Conservation (phyloP, 495 filamentous ascomycete species). For the Barbatosphaeria neglecta region DNA sequence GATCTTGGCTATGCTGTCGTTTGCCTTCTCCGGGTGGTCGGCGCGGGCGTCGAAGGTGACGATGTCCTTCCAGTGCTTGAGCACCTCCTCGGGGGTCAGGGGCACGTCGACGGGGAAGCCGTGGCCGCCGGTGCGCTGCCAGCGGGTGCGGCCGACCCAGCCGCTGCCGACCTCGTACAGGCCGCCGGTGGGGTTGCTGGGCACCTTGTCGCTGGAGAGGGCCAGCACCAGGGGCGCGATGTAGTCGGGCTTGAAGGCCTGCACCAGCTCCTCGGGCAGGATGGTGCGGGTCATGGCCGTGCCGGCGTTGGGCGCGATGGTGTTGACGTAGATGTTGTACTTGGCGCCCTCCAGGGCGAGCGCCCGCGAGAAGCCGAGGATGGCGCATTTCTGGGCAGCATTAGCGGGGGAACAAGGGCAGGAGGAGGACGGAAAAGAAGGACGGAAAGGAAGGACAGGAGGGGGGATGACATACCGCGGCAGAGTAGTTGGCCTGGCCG, state of each 20-base stretch:
- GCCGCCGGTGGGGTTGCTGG: conserved; percentile 70
- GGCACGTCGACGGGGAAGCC: conserved; percentile 85
- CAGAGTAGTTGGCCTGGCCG: conserved; percentile 94
- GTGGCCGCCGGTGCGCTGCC: conserved; percentile 86
- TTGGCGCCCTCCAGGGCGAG: conserved; percentile 88
- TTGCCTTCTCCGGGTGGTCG: conserved; percentile 71
- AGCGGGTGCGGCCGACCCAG: conserved; percentile 84
- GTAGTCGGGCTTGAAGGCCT: conserved; percentile 99
- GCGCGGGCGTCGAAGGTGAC: conserved; percentile 80
- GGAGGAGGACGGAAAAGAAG: neutral
- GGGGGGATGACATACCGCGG: too few relatives aligned
- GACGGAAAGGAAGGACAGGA: too few relatives aligned
- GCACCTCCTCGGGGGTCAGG: conserved; percentile 77
- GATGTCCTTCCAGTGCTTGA: conserved; percentile 67
- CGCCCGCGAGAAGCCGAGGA: conserved; percentile 87
- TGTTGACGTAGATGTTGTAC: conserved; percentile 98
- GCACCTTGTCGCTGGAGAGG: conserved; percentile 79
- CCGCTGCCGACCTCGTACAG: conserved; percentile 96
- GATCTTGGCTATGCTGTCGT: conserved; percentile 70
- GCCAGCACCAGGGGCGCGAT: conserved; percentile 86
- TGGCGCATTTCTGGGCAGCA: conserved; percentile 62
- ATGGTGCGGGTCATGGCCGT: conserved; percentile 93
- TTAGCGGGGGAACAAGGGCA: conserved; percentile 11
- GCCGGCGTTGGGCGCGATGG: conserved; percentile 93
- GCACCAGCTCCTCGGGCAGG: conserved; percentile 94